phyloP scores from a whole-genome alignment of 75 land plant genomes.

The Chamaecyparis obtusa region DNA sequence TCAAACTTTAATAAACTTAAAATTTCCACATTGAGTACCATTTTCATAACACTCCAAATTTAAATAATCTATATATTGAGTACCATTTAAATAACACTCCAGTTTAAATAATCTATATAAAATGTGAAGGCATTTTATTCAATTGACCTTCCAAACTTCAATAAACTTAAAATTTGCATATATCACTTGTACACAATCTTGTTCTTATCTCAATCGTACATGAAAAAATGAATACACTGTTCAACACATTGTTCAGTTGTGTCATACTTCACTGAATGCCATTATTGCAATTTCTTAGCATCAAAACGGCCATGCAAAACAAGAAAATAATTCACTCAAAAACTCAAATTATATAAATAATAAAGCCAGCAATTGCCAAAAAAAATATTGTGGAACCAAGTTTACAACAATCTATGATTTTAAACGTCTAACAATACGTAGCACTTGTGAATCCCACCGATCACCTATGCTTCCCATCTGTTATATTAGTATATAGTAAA shows the following conservation, averaged over 20 bases:
- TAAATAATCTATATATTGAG: no score
- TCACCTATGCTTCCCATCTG: not conserved
- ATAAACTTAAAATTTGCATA: no score
- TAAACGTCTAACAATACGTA: no score
- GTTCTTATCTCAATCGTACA: not conserved
- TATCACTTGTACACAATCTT: not conserved
- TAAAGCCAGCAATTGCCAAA: not conserved
- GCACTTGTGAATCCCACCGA: not conserved
- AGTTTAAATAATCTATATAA: no score
- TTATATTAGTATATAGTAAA: not conserved
- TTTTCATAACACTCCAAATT: no score
- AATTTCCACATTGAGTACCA: no score
- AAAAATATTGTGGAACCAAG: not conserved
- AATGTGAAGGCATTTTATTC: no score
- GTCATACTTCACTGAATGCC: not conserved
- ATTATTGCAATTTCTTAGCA: not conserved
- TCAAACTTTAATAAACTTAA: no score
- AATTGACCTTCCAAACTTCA: no score
- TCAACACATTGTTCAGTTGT: not conserved
- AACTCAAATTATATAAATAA: not conserved
- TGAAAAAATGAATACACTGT: not conserved
- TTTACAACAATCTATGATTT: not conserved
- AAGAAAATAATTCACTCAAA: not conserved
- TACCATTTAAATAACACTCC: no score
- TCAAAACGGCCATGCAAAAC: not conserved